Evolutionary conservation across 768 basidiomycete genomes (phyloP).

Genomic region (Epithele typhae): DNA sequence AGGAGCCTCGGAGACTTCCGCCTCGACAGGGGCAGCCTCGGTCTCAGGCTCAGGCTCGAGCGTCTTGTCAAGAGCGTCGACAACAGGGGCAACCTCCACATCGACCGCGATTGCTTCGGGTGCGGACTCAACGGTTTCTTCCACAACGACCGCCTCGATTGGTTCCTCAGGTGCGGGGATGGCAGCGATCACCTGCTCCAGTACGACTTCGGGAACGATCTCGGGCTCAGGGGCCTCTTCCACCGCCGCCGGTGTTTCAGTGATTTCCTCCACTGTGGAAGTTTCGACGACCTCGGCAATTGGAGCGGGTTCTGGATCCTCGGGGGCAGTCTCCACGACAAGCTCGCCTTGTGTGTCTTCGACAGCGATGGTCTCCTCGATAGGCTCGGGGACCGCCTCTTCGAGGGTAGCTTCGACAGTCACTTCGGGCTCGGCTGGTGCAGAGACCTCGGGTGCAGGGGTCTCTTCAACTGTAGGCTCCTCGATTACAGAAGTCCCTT

Average conservation of each 20-base stretch:
- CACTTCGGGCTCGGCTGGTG: not conserved
- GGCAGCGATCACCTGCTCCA: no score
- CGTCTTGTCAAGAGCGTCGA: not conserved
- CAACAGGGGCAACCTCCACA: not conserved
- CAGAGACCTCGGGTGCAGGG: not conserved
- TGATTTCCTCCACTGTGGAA: no score
- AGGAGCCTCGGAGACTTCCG: no score
- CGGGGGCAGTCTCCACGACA: not conserved
- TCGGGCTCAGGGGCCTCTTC: no score
- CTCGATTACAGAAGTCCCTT: not conserved
- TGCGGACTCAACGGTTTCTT: not conserved
- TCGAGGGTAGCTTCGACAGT: not conserved
- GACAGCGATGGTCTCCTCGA: not conserved
- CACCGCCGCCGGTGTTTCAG: no score
- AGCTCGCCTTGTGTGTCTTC: not conserved
- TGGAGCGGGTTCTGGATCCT: not conserved
- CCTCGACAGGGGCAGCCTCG: not conserved
- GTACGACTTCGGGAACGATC: no score
- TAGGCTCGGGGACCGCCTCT: not conserved
- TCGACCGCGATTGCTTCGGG: not conserved
- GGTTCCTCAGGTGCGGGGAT: no score
- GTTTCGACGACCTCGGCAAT: no score
- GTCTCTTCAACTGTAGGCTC: not conserved
- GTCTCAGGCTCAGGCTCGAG: not conserved
- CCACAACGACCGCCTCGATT: not conserved